A percentile compares a stretch with the other conserved stretches of the same genome.
Evolutionary conservation across 1,284 basidiomycete genomes (phyloP).

Genomic region (Meripilus lineatus): DNA sequence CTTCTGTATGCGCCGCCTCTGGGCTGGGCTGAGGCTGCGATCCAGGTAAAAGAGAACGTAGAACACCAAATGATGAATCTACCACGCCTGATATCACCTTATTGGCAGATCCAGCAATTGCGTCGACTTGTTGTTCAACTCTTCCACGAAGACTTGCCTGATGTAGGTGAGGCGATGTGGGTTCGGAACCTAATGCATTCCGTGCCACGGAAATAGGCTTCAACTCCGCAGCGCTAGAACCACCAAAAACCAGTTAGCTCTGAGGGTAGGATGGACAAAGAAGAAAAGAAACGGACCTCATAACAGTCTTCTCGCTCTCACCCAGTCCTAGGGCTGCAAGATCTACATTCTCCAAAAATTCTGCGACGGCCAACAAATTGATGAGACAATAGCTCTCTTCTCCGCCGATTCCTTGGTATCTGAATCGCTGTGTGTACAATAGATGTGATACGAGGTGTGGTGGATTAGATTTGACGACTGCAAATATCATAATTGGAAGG

Average conservation of each 20-base stretch:
- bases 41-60: constrained; percentile 57
- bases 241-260: background rate
- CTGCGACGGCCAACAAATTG: constrained; percentile 90
- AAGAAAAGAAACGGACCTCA: constrained; percentile 37
- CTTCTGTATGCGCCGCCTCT: constrained; percentile 18
- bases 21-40: constrained; percentile 15
- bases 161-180: constrained; percentile 24
- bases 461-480: constrained; percentile 89
- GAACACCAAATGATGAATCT: constrained; percentile 77
- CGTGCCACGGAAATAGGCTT: constrained; percentile 69
- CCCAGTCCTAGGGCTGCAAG: constrained; percentile 76
- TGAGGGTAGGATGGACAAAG: background rate
- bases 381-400: constrained; percentile 91
- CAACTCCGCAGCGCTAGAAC: constrained; percentile 61
- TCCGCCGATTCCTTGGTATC: constrained; percentile 68
- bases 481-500: constrained; percentile 85
- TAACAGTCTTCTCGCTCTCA: constrained; percentile 55
- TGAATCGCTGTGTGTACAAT: constrained; percentile 82
- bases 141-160: constrained; percentile 61
- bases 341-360: constrained; percentile 92
- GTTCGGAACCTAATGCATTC: constrained; percentile 24
- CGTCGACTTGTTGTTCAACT: constrained; percentile 80
- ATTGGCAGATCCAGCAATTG: constrained; percentile 78
- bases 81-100: constrained; percentile 84
- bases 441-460: constrained; percentile 81